These are phyloP conservation scores for Cardamine resedifolia DNA, from an alignment of 345 rosid species.

Conservation along the genomic window DNA sequence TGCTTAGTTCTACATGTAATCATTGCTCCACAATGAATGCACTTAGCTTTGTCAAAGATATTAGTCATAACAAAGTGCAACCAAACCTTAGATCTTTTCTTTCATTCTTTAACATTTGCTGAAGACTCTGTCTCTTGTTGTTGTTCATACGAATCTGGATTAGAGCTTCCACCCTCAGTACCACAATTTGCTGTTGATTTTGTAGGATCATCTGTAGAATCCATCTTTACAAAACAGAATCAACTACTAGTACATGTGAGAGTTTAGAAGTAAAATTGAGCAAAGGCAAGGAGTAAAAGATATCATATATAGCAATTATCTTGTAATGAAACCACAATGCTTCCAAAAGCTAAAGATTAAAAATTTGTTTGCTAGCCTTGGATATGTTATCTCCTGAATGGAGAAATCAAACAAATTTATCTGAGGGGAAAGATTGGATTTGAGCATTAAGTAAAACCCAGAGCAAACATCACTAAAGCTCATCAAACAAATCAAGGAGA, in stretches of 20 bases:
- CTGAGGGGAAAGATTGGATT: neutral
- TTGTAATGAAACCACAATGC: too few relatives aligned
- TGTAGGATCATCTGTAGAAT: neutral
- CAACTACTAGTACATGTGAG: neutral
- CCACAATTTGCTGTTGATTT: neutral
- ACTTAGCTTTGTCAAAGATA: too few relatives aligned
- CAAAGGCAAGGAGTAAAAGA: neutral
- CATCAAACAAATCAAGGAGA: neutral
- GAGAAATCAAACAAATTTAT: neutral
- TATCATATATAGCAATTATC: too few relatives aligned
- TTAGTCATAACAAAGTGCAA: too few relatives aligned
- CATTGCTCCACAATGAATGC: too few relatives aligned
- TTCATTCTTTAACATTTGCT: too few relatives aligned
- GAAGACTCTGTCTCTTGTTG: too few relatives aligned
- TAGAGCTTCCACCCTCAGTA: neutral
- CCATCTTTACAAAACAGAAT: neutral
- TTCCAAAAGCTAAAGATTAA: constrained; percentile 13
- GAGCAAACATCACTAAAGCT: neutral
- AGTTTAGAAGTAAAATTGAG: neutral
- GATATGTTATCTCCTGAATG: too few relatives aligned
- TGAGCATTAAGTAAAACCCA: neutral
- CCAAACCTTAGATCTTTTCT: too few relatives aligned
- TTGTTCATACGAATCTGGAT: neutral
- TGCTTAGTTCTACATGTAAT: too few relatives aligned
- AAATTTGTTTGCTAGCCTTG: too few relatives aligned